A percentile compares a stretch with the other conserved stretches of the same genome.
These are phyloP conservation scores for Lithospermum erythrorhizon DNA, from an alignment of 257 asterid species.

Conservation along the genomic window DNA sequence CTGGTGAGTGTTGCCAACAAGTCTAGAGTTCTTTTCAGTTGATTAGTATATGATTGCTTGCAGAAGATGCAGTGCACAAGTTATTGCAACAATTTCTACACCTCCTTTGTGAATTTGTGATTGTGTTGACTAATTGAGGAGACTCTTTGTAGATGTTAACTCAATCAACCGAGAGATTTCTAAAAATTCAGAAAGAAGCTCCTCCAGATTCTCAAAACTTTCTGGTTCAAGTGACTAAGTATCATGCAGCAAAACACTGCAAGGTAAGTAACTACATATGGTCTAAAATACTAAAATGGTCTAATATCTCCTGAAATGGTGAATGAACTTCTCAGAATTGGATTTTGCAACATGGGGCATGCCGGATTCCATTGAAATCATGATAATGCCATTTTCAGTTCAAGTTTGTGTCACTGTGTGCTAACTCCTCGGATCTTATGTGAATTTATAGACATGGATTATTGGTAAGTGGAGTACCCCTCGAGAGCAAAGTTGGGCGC, in stretches of 20 bases:
- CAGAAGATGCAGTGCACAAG: background rate
- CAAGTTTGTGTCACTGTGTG: background rate
- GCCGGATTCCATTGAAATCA: background rate
- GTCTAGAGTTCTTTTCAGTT: background rate
- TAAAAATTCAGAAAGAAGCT: slow-evolving; percentile 66
- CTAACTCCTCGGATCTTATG: slow-evolving; percentile 1
- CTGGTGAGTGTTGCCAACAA: slow-evolving; percentile 32
- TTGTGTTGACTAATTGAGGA: background rate
- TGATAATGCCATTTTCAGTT: background rate
- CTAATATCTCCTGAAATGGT: background rate
- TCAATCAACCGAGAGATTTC: slow-evolving; percentile 64
- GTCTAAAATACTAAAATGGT: background rate
- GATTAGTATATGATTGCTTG: no score
- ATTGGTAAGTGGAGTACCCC: slow-evolving; percentile 80
- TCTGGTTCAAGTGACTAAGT: slow-evolving; percentile 72
- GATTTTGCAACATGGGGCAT: background rate
- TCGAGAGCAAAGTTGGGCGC: slow-evolving; percentile 64
- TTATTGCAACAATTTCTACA: background rate
- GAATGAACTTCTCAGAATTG: background rate
- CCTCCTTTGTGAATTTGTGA: slow-evolving; percentile 1
- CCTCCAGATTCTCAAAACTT: slow-evolving; percentile 45
- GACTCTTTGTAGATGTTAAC: slow-evolving; percentile 62
- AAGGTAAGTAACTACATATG: slow-evolving; percentile 33
- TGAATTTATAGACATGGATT: slow-evolving; percentile 56
- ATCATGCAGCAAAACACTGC: slow-evolving; percentile 62